Conservation (phyloP, 2,329 filamentous ascomycete genomes). For the Aspergillus caelatus region DNA sequence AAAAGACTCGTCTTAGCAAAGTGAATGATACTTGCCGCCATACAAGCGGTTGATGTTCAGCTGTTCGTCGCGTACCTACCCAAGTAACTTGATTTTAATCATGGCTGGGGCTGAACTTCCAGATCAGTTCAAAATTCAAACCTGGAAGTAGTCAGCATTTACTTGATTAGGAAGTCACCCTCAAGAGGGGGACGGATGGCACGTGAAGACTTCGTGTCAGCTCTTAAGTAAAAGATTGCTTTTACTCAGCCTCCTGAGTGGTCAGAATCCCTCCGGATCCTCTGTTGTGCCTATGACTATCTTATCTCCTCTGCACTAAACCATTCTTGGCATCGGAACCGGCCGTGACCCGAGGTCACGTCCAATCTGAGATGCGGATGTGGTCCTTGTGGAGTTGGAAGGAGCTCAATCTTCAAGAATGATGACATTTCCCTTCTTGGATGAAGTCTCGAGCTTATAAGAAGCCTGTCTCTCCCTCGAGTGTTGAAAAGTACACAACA, state of each 20-base stretch:
- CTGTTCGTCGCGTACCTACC: neutral
- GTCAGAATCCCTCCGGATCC: neutral
- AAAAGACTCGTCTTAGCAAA: neutral
- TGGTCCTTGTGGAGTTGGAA: neutral
- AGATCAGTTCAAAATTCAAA: too few species aligned
- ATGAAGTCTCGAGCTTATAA: neutral
- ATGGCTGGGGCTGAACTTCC: neutral
- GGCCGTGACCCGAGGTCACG: conserved; percentile 26
- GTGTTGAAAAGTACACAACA: neutral
- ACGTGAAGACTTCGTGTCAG: neutral
- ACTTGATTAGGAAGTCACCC: neutral
- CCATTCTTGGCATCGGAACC: conserved; percentile 25
- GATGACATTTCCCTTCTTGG: neutral
- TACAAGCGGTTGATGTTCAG: neutral
- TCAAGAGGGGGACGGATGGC: neutral
- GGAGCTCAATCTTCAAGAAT: neutral
- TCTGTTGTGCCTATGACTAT: conserved; percentile 1
- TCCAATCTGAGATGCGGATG: neutral
- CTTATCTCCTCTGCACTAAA: conserved; percentile 15
- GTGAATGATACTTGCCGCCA: neutral
- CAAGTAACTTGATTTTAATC: neutral
- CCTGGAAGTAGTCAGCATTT: neutral
- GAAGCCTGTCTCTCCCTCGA: neutral
- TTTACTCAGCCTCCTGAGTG: neutral
- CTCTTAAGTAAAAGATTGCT: neutral